Conservation (phyloP, 1,139 yeast genomes). For the Geotrichum bryndzae region DNA sequence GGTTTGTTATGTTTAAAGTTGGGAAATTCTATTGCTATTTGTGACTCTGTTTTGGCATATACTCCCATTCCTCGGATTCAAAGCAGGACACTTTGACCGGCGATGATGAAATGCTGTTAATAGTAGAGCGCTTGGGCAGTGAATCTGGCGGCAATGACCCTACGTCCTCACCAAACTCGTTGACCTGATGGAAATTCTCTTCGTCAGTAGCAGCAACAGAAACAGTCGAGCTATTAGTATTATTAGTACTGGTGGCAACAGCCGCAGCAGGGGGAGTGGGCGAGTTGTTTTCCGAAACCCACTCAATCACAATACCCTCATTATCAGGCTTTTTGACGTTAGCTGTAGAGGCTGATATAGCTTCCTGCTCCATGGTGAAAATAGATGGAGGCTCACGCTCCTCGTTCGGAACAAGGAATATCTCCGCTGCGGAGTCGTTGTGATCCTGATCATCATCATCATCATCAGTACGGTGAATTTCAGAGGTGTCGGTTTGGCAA, state of each 20-base stretch:
- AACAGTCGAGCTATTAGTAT: neutral
- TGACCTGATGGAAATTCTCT: neutral
- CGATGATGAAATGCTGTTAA: conserved; percentile 8
- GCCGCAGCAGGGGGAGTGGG: neutral
- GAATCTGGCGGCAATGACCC: neutral
- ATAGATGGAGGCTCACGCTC: neutral
- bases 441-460: neutral
- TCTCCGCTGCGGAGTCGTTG: neutral
- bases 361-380: neutral
- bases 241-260: neutral
- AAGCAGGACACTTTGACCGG: conserved; percentile 3
- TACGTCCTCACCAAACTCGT: neutral
- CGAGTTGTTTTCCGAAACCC: neutral
- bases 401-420: neutral
- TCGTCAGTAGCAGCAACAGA: neutral
- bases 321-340: neutral
- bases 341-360: neutral
- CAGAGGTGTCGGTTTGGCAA: neutral
- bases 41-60: conserved; percentile 3
- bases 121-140: neutral
- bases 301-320: neutral
- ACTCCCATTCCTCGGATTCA: conserved; percentile 8
- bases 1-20: neutral
- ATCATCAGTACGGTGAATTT: neutral
- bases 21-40: neutral